Conservation (phyloP, 257 asterid genomes). For the Leonotis leonurus region DNA sequence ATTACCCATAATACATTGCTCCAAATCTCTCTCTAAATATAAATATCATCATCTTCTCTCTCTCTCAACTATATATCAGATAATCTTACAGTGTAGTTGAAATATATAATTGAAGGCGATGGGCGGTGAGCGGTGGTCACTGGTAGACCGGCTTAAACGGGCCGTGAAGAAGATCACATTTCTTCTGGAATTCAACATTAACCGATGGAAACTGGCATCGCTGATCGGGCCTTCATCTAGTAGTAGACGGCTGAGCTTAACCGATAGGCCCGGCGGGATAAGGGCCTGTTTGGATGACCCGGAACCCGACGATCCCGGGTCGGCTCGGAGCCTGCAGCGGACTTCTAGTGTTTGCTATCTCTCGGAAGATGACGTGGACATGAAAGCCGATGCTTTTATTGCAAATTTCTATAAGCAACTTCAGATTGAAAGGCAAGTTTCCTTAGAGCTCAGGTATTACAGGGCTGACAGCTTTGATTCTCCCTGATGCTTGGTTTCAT, state of each 20-base stretch:
- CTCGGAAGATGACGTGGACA: constrained; percentile 76
- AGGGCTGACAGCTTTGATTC: constrained; percentile 57
- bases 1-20: neutral
- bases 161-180: constrained; percentile 76
- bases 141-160: constrained; percentile 52
- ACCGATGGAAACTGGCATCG: constrained; percentile 53
- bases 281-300: constrained; percentile 30
- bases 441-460: constrained; percentile 57
- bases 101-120: no score
- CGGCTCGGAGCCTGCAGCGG: constrained; percentile 36
- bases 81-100: no score
- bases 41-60: neutral
- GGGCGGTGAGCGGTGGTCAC: constrained; percentile 33
- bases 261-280: constrained; percentile 54
- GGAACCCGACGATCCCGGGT: constrained; percentile 22
- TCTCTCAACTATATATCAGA: neutral
- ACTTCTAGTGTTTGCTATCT: constrained; percentile 68
- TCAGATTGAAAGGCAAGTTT: constrained; percentile 65
- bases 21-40: neutral
- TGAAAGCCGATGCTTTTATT: constrained; percentile 81
- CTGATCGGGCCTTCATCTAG: constrained; percentile 41
- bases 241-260: constrained; percentile 54
- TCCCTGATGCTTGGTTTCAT: constrained; percentile 30
- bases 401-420: constrained; percentile 66
- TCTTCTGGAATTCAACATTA: constrained; percentile 41